Percentiles rank a stretch among this genome's conserved stretches.
These are phyloP conservation scores for Drechslerella dactyloides DNA, from an alignment of 2,329 filamentous ascomycete species.

Conservation along the genomic window DNA sequence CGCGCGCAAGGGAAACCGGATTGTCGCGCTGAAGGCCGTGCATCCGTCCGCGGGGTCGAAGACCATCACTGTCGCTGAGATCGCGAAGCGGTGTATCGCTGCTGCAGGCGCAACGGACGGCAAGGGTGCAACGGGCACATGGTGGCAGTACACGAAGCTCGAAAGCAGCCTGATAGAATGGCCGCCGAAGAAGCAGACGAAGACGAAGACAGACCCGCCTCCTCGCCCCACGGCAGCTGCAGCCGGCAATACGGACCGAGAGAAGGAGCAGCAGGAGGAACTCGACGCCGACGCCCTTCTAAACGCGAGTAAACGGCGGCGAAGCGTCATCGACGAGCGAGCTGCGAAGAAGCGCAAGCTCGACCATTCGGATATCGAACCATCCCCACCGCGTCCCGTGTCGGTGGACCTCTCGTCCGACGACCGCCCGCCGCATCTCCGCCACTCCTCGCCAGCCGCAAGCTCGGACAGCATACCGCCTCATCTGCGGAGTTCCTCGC, in stretches of 20 bases:
- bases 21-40: slow-evolving; percentile 26
- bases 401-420: neutral
- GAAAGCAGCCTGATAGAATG: slow-evolving; percentile 40
- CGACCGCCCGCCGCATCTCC: slow-evolving; percentile 7
- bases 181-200: slow-evolving; percentile 21
- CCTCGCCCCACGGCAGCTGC: no score
- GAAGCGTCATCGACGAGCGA: slow-evolving; percentile 20
- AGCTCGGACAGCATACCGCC: slow-evolving; percentile 13
- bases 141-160: slow-evolving; percentile 44
- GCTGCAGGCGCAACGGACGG: neutral
- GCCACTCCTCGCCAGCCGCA: slow-evolving; percentile 10
- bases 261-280: neutral
- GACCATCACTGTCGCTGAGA: slow-evolving; percentile 38
- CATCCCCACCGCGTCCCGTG: neutral
- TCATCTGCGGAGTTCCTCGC: slow-evolving; percentile 18
- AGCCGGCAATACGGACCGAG: neutral
- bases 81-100: slow-evolving; percentile 39
- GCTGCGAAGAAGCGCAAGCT: slow-evolving; percentile 37
- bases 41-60: slow-evolving; percentile 41
- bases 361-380: neutral
- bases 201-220: neutral
- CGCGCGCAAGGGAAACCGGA: slow-evolving; percentile 12
- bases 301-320: slow-evolving; percentile 38
- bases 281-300: neutral
- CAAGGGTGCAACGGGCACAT: neutral